These are phyloP conservation scores for Yarrowia alimentaria DNA, from an alignment of 805 yeast genomes.

Conservation along the genomic window DNA sequence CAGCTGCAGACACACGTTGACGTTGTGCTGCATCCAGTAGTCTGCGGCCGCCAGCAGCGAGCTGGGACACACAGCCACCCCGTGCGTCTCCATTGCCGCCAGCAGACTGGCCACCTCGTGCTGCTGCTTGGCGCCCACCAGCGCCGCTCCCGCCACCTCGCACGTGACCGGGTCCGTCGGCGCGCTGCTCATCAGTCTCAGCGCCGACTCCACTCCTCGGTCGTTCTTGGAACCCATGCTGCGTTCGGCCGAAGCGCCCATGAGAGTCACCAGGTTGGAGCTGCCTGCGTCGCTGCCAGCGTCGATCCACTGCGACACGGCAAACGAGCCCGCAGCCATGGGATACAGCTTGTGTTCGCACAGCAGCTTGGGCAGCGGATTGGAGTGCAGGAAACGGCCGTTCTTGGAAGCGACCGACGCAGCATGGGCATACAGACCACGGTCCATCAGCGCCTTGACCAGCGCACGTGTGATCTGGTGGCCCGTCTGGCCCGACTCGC, in stretches of 20 bases:
- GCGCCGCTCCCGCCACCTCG: conserved; percentile 1
- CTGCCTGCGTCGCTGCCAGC: no score
- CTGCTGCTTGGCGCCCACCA: not conserved
- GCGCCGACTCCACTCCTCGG: no score
- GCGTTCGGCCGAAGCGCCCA: no score
- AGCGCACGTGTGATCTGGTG: not conserved
- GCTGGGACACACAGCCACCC: not conserved
- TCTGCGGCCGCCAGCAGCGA: not conserved
- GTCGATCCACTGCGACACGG: no score
- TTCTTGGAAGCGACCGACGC: conserved; percentile 7
- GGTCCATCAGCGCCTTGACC: conserved; percentile 12
- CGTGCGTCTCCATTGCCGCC: not conserved
- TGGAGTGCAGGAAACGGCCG: not conserved
- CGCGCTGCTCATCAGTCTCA: no score
- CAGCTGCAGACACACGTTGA: conserved; percentile 1
- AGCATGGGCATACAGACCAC: conserved; percentile 13
- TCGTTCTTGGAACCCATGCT: not conserved
- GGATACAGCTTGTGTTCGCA: conserved; percentile 1
- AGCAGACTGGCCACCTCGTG: conserved; percentile 1
- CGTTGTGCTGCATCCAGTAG: not conserved
- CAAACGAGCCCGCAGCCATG: conserved; percentile 15
- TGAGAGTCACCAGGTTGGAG: no score
- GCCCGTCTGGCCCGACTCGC: not conserved
- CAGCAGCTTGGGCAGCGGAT: conserved; percentile 9
- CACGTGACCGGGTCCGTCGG: no score